Base-by-base conservation (phyloP, 768 basidiomycete species). In the Tephrocybe rancida region DNA sequence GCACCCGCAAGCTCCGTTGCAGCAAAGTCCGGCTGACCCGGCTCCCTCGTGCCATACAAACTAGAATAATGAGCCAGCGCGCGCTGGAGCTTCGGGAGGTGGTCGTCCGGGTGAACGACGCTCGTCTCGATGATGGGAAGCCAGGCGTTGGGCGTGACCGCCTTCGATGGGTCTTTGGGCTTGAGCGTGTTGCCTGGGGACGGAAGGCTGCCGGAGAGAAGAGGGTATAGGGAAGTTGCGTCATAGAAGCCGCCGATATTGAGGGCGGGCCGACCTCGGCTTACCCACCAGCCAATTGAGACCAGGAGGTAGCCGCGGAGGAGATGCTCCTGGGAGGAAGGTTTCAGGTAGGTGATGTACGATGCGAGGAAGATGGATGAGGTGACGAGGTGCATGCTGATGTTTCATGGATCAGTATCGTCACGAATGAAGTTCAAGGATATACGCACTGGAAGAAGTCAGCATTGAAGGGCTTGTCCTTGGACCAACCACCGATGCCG, bases 341-440 rank as follows among this genome's bases (percentile, higher is more conserved):
- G 74, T 5, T 71, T 66, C 34, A 82, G 65, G 37, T 60, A 63
- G 1, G 74, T 70, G 26, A 77, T 58, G 45, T 83, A 55, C 0
- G 85, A 78, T 0, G 81, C 73, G 16, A 87, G 62, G 72, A 89
- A 87, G 18, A 87, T 61, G 1, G 82, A 77, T 2, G 86, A 87
- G 0, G 87, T 90, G 39, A 88, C 78, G 2, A 85, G 67, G 59
- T 84, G 89, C 73, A 87, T 83, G 8, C 86, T 89, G 6, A n/a
- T 45, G 3, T 3, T 39, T 5, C 42, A 22, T 52, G 26, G 41
- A 27, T 2, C 26, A 11, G 45, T 34, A 7, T n/a, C 26, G 21
- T 27, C 19, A 8, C 39, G 24, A 5, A 7, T n/a, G 16, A 35
- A 4, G 5, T 32, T 32, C 30, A 32, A 10, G n/a, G n/a, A 3